Base-by-base conservation (phyloP, 2,329 filamentous ascomycete genomes). In the Geosmithia flava region DNA sequence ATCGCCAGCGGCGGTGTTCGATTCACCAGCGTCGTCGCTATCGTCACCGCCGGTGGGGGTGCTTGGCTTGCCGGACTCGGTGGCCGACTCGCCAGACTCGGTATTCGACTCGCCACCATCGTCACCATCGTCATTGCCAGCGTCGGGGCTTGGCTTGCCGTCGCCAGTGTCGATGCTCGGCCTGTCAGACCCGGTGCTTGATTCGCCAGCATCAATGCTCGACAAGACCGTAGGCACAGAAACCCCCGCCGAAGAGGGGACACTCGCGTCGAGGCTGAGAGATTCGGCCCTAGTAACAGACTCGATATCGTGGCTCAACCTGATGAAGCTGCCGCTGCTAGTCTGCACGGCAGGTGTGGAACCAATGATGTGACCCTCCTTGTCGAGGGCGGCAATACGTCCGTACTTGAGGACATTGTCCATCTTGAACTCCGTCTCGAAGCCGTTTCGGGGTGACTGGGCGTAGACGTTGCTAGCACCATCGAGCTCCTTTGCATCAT, bases 401-500 rank as follows among this genome's bases (percentile, higher is more conserved):
- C 37, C 46, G 23, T 42, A 47, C 13, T 33, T 7, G 39, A 42
- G 37, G 20, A 43, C 8, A 7, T 42, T 30, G 20, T 43, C 41
- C 13, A 48, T 7, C 27, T 41, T 20, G 41, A 48, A 39, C 27
- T 40, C 16, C 7, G 47, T 48, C 33, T 48, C 47, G 27, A 48
- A 48, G n/a, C 47, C 47, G 20, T 45, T 48, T 3, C 47, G 41
- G 15, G 42, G 42, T 15, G 42, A 44, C 20, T 48, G 47, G 27
- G 47, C 47, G 27, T 13, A 23, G n/a, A 45, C 47, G 20, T 48
- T 48, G 42, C 33, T 10, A 2, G 42, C 10, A 13, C 47, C 47
- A 23, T 47, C 29, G 20, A 47, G 46, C 20, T 44, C 30, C 5
- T 11, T 40, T 7, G 17, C 33, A 33, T 48, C 20, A 29, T 44